These are phyloP conservation scores for Aspergillus sp. DNA, from an alignment of 2,329 filamentous ascomycete genomes.

Conservation along the genomic window DNA sequence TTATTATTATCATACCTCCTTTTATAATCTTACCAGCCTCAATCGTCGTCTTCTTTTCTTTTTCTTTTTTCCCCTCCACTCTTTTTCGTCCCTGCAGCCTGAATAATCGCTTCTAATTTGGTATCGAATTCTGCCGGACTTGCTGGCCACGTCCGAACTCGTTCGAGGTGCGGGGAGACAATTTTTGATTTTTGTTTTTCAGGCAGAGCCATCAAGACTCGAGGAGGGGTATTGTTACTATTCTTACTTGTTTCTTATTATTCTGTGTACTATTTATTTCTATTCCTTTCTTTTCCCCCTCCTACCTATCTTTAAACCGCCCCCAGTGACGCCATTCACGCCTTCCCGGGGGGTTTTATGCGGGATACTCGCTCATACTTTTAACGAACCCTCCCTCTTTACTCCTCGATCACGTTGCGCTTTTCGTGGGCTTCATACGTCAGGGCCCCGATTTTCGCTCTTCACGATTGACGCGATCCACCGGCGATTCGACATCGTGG, in stretches of 20 bases:
- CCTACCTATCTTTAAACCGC: no score
- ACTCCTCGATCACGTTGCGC: background rate
- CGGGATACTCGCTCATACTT: background rate
- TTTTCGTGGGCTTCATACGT: background rate
- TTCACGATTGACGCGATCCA: background rate
- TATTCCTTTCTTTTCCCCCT: background rate
- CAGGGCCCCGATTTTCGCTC: background rate
- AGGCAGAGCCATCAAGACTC: background rate
- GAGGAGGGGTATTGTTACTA: background rate
- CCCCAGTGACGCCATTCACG: no score
- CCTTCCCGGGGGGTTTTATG: no score
- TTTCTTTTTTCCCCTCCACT: background rate
- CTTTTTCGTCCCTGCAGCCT: background rate
- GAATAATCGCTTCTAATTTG: no score
- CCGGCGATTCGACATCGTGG: constrained; percentile 15
- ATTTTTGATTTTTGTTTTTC: background rate
- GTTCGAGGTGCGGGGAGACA: background rate
- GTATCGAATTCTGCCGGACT: background rate
- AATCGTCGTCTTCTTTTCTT: background rate
- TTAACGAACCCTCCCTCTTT: background rate
- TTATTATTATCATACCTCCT: no score
- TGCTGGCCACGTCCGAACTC: constrained; percentile 2
- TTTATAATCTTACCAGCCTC: background rate
- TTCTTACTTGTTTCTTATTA: background rate
- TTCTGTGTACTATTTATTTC: background rate